Evolutionary conservation across 2,329 filamentous ascomycete genomes (phyloP).

Genomic region (Diplodia seriata): DNA sequence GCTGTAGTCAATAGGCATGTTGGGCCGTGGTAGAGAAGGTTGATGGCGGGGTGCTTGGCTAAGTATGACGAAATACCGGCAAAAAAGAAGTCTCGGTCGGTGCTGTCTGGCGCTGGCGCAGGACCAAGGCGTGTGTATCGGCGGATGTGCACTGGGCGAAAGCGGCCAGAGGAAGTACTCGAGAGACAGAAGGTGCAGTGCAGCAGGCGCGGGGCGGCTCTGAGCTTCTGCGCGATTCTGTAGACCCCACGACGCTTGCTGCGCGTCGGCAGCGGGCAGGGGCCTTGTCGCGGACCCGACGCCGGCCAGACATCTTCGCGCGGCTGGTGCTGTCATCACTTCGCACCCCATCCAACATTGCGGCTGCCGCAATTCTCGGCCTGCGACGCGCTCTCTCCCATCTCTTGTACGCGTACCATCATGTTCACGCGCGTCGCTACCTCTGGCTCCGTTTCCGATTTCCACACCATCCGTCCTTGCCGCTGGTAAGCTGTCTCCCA

Average conservation of each 20-base stretch:
- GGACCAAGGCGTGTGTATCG: neutral
- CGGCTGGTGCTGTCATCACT: conserved; percentile 24
- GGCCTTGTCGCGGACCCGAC: conserved; percentile 27
- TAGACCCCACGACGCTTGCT: conserved; percentile 18
- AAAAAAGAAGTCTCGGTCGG: neutral
- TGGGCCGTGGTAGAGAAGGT: conserved; percentile 9
- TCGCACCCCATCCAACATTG: conserved; percentile 17
- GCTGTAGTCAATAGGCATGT: conserved; percentile 71
- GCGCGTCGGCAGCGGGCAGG: conserved; percentile 9
- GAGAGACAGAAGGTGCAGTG: neutral
- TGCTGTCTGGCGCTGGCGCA: neutral
- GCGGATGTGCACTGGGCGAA: neutral
- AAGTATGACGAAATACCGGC: conserved; percentile 17
- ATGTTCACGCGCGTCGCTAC: conserved; percentile 26
- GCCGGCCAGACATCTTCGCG: conserved; percentile 6
- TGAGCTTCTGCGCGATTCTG: conserved; percentile 25
- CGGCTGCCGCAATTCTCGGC: conserved; percentile 21
- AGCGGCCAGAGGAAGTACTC: no score
- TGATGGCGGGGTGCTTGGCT: conserved; percentile 14
- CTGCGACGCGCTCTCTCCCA: conserved; percentile 2
- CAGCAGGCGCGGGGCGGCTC: conserved; percentile 10
- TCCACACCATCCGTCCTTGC: conserved; percentile 24
- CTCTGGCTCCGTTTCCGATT: conserved; percentile 11
- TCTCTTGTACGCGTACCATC: conserved; percentile 13
- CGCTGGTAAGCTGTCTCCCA: conserved; percentile 17